Evolutionary conservation across 768 basidiomycete genomes (phyloP), one percentile per base, ranked within the genome.

Genomic region (Russula griseocarnosa): DNA sequence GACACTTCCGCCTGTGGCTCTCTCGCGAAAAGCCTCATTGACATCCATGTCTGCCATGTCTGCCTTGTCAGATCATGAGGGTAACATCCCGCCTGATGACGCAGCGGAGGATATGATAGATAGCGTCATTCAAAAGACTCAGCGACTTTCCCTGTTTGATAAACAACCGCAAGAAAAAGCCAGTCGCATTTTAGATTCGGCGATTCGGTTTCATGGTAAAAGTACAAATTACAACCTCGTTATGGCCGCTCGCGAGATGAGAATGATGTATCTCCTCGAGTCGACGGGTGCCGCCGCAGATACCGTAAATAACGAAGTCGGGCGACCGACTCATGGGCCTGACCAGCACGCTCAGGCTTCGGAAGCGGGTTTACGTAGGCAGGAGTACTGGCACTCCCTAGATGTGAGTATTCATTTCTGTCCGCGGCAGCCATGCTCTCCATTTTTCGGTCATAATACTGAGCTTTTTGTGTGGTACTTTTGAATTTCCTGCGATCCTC

Each of bases 301-400:
- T 38, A 34, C 46, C 32, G 55, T 54, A 6, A 34, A 56, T 18
- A 30, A 28, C 16, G 66, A 61, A 50, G 10, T 54, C 26, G 56
- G 36, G n/a, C 49, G 51, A 34, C 9, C 18, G 6, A 28, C n/a
- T 6, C 42, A 6, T 1, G 38, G 38, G 38, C 38, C 24, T 26
- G n/a, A 24, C 42, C 53, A 22, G 10, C 47, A 47, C 30, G 22
- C 44, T 28, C 32, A 28, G 11, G 47, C 55, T n/a, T 3, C 53
- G 13, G 26, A 58, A 40, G 40, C 7, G 32, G 54, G 58, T 22
- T 16, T 24, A 26, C 66, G 55, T 36, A 60, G 67, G 34, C 34
- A 22, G 13, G 67, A 61, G 36, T 69, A 65, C 52, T 69, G 68
- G 68, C 60, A 24, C 18, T 55, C 67, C 11, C 67, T 62, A 38